Evolutionary conservation across 2,329 filamentous ascomycete species (phyloP).

Genomic region (Aspergillus spinulosporus): DNA sequence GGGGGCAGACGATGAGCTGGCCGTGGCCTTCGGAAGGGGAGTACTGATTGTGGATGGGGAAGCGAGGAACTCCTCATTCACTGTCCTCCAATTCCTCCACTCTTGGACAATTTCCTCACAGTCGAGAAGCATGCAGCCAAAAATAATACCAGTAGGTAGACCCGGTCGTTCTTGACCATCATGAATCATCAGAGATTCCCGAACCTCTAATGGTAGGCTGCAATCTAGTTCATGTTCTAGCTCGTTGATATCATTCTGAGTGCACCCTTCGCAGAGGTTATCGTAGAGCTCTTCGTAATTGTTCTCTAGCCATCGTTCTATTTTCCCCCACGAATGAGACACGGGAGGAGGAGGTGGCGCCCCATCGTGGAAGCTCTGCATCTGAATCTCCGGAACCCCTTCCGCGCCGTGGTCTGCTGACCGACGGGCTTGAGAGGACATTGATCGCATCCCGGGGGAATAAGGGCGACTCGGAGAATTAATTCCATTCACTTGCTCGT

Average conservation of each 20-base stretch:
- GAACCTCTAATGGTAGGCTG: slow-evolving; percentile 86
- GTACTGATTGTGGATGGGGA: slow-evolving; percentile 55
- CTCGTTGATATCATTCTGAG: slow-evolving; percentile 92
- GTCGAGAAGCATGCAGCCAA: slow-evolving; percentile 91
- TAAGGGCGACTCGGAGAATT: slow-evolving; percentile 71
- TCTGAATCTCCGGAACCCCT: slow-evolving; percentile 80
- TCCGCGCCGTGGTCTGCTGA: slow-evolving; percentile 66
- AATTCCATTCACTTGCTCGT: slow-evolving; percentile 61
- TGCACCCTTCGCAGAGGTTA: slow-evolving; percentile 88
- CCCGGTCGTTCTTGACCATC: slow-evolving; percentile 97
- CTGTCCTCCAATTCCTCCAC: slow-evolving; percentile 93
- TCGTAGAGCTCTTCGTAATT: slow-evolving; percentile 94
- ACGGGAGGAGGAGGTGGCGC: slow-evolving; percentile 86
- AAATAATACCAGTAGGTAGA: slow-evolving; percentile 85
- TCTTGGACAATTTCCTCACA: slow-evolving; percentile 98
- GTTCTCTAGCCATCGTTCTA: slow-evolving; percentile 90
- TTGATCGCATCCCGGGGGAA: slow-evolving; percentile 85
- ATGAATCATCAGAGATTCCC: slow-evolving; percentile 85
- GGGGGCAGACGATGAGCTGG: slow-evolving; percentile 61
- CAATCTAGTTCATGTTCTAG: slow-evolving; percentile 94
- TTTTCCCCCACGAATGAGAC: slow-evolving; percentile 86
- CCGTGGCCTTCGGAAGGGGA: slow-evolving; percentile 69
- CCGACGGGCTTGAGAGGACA: slow-evolving; percentile 62
- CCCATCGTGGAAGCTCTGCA: slow-evolving; percentile 94
- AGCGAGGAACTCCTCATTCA: slow-evolving; percentile 84